Base-by-base conservation (phyloP, 108 stramenopile species). In the Skeletonema costatum region DNA sequence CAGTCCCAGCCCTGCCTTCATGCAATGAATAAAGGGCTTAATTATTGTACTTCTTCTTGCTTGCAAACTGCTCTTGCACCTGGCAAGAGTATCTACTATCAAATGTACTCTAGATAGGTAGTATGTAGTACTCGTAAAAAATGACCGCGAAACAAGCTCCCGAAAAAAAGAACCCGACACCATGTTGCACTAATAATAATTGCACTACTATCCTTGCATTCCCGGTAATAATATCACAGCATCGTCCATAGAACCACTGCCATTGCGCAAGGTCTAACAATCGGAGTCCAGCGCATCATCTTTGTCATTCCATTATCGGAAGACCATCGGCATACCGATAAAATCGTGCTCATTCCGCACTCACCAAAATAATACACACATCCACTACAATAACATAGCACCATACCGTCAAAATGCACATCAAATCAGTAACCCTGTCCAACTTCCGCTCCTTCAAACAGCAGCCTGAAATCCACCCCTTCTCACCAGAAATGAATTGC, bases 351-450 rank as follows among this genome's bases (percentile, higher is more conserved):
- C 53, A 13, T 21, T 51, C 17, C 17, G 9, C 53, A 25, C 17
- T 25, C n/a, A n/a, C 17, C 53, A 25, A 21, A 2, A 41, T 21
- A 50, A 19, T 25, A 69, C 39, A 63, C 2, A 29, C 41, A 39
- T 30, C 3, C 17, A 10, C 2, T 4, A 56, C 1, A n/a, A n/a
- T n/a, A 25, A 44, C 8, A 68, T 19, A 14, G 60, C 21, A 73
- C 14, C 30, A 60, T 53, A 33, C 56, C 0, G 1, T 16, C 19
- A 53, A 19, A 53, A 98, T 98, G 98, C 98, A 98, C 74, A 98
- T 98, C 85, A 97, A 97, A 82, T 97, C 97, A 73, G 92, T 99
- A 48, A 92, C 94, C 41, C 95, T 99, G 4, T 96, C 93, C n/a
- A 98, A 98, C 76, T 99, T 99, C 79, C 89, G 97, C 6, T 97